Evolutionary conservation across 805 yeast species (phyloP).

Genomic region (Candida lessepsii): DNA sequence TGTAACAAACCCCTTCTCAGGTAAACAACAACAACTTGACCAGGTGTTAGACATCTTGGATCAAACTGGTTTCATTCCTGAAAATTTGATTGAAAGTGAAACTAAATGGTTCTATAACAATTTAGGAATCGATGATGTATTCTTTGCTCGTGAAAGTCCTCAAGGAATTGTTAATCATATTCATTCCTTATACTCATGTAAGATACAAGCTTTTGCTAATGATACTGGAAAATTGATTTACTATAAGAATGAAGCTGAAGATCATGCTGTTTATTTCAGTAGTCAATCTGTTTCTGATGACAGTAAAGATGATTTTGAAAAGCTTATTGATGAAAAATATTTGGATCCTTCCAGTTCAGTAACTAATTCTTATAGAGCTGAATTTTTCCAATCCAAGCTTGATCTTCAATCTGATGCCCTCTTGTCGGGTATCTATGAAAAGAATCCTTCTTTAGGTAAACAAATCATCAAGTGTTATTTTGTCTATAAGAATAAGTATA

Average conservation of each 20-base stretch:
- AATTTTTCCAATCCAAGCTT: constrained; percentile 71
- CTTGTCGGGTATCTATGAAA: constrained; percentile 34
- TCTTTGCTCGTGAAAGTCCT: constrained; percentile 82
- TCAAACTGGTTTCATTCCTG: constrained; percentile 86
- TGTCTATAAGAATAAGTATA: constrained; percentile 65
- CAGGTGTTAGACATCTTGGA: constrained; percentile 80
- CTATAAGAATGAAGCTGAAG: constrained; percentile 74
- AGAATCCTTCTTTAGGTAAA: constrained; percentile 32
- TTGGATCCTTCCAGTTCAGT: constrained; percentile 51
- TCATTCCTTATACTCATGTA: constrained; percentile 87
- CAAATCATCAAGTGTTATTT: constrained; percentile 71
- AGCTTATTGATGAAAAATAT: constrained; percentile 77
- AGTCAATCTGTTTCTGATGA: constrained; percentile 32
- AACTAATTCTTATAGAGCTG: constrained; percentile 61
- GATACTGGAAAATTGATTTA: constrained; percentile 55
- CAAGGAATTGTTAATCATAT: constrained; percentile 80
- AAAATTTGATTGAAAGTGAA: constrained; percentile 77
- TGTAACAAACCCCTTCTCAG: constrained; percentile 71
- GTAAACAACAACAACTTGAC: constrained; percentile 77
- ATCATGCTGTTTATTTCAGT: constrained; percentile 90
- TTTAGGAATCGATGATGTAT: constrained; percentile 88
- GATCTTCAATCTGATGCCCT: constrained; percentile 46
- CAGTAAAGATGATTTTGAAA: constrained; percentile 48
- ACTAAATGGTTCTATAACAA: constrained; percentile 85
- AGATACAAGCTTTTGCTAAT: constrained; percentile 69